Evolutionary conservation across 345 rosid species (phyloP).

Genomic region (Eucalyptus melliodora): DNA sequence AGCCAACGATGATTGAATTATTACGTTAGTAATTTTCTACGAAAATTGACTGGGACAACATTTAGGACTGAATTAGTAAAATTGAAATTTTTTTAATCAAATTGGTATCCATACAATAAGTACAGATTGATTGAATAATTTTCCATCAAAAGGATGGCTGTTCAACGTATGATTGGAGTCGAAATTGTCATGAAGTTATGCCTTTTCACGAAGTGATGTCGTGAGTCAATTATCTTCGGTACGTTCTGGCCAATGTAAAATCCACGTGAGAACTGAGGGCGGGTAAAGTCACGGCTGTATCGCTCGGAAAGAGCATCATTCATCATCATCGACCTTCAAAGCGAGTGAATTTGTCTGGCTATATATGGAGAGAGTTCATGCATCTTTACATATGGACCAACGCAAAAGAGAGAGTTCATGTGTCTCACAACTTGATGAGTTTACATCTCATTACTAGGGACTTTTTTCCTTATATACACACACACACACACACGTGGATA

Average conservation of each 20-base stretch:
- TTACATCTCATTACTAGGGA: background rate
- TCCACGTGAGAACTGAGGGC: background rate
- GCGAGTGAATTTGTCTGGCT: background rate
- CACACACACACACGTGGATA: background rate
- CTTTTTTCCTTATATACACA: background rate
- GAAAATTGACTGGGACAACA: background rate
- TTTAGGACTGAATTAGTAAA: background rate
- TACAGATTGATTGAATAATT: background rate
- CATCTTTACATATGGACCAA: background rate
- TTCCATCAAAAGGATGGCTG: accelerated
- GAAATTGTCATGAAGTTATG: background rate
- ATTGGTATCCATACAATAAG: background rate
- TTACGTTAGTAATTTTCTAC: background rate
- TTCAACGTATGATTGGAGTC: background rate
- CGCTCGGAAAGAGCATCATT: background rate
- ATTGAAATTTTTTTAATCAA: accelerated
- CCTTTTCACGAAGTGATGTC: background rate
- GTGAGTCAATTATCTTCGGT: background rate
- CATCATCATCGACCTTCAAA: background rate
- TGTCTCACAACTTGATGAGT: background rate
- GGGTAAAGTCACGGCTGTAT: background rate
- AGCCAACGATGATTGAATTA: accelerated
- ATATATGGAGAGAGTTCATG: background rate
- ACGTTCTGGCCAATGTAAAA: background rate
- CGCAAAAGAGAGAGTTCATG: background rate